phyloP scores from a whole-genome alignment of 306 rosid species.

The Ceratonia siliqua region DNA sequence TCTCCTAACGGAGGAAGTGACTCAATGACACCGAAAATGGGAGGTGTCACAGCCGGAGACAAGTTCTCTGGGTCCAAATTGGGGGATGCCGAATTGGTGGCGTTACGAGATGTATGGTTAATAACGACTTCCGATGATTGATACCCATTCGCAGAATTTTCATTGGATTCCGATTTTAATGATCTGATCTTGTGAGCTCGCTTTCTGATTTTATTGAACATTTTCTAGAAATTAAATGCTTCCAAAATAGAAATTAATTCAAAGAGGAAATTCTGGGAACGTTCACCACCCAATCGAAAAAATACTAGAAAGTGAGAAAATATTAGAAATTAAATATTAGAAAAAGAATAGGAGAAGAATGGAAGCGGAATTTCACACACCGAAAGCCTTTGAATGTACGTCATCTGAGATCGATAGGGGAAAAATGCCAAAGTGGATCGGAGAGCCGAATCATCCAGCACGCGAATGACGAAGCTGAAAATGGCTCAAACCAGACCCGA shows the following conservation, averaged over 20 bases:
- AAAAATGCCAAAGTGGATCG: not conserved
- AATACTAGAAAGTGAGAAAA: slow-evolving; percentile 27
- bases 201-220: slow-evolving; percentile 68
- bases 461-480: not conserved
- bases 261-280: not conserved
- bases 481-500: not conserved
- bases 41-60: not conserved
- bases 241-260: not conserved
- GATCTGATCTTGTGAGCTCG: slow-evolving; percentile 56
- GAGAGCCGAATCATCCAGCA: slow-evolving; percentile 6
- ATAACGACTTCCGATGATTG: slow-evolving; percentile 50
- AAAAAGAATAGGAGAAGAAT: not conserved
- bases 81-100: slow-evolving; percentile 11
- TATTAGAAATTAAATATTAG: not conserved
- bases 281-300: not conserved
- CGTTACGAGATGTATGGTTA: slow-evolving; percentile 59
- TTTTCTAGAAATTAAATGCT: slow-evolving; percentile 14
- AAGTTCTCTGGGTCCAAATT: slow-evolving; percentile 33
- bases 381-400: not conserved
- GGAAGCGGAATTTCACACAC: not conserved
- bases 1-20: slow-evolving; percentile 52
- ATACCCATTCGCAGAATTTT: slow-evolving; percentile 24
- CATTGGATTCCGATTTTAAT: slow-evolving; percentile 46
- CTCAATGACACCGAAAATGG: slow-evolving; percentile 44
- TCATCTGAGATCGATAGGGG: slow-evolving; percentile 10